Percentiles rank a stretch among this genome's conserved stretches.
Evolutionary conservation across 2,329 filamentous ascomycete genomes (phyloP).

Genomic region (Neocucurbitaria cava): DNA sequence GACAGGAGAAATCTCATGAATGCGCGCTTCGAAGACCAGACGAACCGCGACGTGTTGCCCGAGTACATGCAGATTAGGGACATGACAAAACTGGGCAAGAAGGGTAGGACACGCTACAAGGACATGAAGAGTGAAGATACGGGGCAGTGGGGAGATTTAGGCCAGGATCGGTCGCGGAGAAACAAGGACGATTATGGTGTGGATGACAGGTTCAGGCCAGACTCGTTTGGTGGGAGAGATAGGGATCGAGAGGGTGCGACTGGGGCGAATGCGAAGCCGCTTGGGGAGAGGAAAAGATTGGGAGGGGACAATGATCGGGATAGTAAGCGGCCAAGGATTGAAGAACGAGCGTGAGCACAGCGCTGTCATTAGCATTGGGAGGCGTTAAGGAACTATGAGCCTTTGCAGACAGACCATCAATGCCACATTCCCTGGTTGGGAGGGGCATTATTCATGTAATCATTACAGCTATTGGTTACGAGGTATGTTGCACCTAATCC

Average conservation of each 20-base stretch:
- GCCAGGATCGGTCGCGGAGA: conserved; percentile 55
- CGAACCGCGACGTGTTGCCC: conserved; percentile 81
- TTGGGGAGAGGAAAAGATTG: conserved; percentile 66
- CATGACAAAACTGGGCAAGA: conserved; percentile 91
- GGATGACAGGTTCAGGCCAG: conserved; percentile 73
- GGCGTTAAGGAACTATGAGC: conserved; percentile 12
- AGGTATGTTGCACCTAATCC: neutral
- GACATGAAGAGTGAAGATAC: conserved; percentile 92
- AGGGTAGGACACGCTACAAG: conserved; percentile 87
- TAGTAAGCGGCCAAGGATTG: conserved; percentile 54
- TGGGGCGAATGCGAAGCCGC: conserved; percentile 74
- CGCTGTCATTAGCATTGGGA: conserved; percentile 7
- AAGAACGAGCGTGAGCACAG: conserved; percentile 31
- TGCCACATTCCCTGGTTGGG: neutral
- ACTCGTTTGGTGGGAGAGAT: conserved; percentile 56
- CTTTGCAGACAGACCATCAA: conserved; percentile 11
- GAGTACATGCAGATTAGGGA: conserved; percentile 93
- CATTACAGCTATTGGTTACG: neutral
- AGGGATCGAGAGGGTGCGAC: conserved; percentile 57
- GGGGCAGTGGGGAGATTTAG: conserved; percentile 77
- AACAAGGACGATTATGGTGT: conserved; percentile 53
- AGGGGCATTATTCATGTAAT: neutral
- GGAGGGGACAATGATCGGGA: conserved; percentile 50
- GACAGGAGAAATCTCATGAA: conserved; percentile 87
- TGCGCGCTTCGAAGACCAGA: conserved; percentile 81